These are phyloP conservation scores for Penstemon eatonii DNA, from an alignment of 257 asterid species.

Conservation along the genomic window DNA sequence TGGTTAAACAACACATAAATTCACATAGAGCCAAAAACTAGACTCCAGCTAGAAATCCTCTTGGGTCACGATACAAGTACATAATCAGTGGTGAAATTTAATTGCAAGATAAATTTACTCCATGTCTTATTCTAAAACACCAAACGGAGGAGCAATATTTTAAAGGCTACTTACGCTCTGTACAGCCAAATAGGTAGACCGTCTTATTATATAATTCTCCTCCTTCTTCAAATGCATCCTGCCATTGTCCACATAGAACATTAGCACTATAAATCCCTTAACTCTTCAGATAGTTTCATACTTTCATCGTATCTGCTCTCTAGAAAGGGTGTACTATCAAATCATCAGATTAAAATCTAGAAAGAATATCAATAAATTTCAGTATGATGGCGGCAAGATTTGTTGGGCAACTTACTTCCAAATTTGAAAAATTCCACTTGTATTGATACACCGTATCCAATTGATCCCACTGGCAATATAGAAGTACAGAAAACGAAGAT, in stretches of 20 bases:
- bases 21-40: neutral
- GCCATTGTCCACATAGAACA: constrained; percentile 27
- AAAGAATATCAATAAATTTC: neutral
- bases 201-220: constrained; percentile 64
- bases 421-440: constrained; percentile 76
- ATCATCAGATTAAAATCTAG: constrained; percentile 2
- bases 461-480: constrained; percentile 85
- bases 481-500: constrained; percentile 3
- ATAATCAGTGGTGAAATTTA: neutral
- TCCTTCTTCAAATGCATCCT: constrained; percentile 95
- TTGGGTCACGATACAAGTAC: constrained; percentile 1
- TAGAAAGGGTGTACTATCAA: neutral
- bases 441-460: constrained; percentile 83
- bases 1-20: neutral
- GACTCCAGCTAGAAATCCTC: constrained; percentile 6
- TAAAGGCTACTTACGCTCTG: constrained; percentile 74
- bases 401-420: constrained; percentile 59
- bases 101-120: neutral
- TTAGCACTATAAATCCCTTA: constrained; percentile 19
- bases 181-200: constrained; percentile 87
- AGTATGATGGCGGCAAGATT: neutral
- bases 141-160: constrained; percentile 5
- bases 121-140: neutral
- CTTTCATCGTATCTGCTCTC: neutral
- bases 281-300: neutral